A percentile compares a stretch with the other conserved stretches of the same genome.
Evolutionary conservation across 2,329 filamentous ascomycete genomes (phyloP).

Genomic region (Juglanconis juglandina): DNA sequence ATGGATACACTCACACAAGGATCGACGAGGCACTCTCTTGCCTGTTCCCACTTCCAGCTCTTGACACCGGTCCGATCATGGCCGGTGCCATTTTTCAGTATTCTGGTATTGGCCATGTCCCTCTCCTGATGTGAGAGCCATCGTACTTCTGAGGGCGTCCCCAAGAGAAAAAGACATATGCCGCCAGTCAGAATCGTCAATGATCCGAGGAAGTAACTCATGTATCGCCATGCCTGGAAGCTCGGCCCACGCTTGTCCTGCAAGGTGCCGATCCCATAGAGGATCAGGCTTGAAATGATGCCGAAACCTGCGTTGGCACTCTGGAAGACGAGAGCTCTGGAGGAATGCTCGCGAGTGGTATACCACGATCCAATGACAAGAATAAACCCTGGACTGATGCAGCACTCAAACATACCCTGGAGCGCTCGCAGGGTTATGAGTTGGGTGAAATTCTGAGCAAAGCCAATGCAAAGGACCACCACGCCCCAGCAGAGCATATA

Average conservation of each 20-base stretch:
- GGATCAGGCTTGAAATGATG: slow-evolving; percentile 31
- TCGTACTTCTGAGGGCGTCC: slow-evolving; percentile 35
- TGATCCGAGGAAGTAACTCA: slow-evolving; percentile 35
- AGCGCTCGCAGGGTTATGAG: slow-evolving; percentile 33
- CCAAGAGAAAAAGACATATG: slow-evolving; percentile 32
- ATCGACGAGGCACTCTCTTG: slow-evolving; percentile 31
- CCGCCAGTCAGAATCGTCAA: slow-evolving; percentile 31
- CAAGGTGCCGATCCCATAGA: slow-evolving; percentile 34
- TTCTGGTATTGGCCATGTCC: slow-evolving; percentile 33
- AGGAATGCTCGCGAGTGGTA: slow-evolving; percentile 35
- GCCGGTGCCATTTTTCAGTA: slow-evolving; percentile 34
- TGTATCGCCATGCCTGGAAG: slow-evolving; percentile 36
- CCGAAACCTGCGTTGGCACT: slow-evolving; percentile 36
- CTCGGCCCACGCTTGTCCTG: slow-evolving; percentile 25
- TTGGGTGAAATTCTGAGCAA: slow-evolving; percentile 35
- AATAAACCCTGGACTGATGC: slow-evolving; percentile 37
- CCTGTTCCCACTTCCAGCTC: slow-evolving; percentile 36
- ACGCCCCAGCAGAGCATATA: slow-evolving; percentile 30
- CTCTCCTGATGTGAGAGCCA: slow-evolving; percentile 35
- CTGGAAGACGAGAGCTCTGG: slow-evolving; percentile 33
- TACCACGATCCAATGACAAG: slow-evolving; percentile 36
- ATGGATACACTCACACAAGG: slow-evolving; percentile 19
- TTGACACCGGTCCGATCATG: slow-evolving; percentile 35
- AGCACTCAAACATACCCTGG: slow-evolving; percentile 36
- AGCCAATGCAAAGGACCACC: slow-evolving; percentile 35